Base-by-base conservation (phyloP, 2,329 filamentous ascomycete genomes). In the Verticillium longisporum region DNA sequence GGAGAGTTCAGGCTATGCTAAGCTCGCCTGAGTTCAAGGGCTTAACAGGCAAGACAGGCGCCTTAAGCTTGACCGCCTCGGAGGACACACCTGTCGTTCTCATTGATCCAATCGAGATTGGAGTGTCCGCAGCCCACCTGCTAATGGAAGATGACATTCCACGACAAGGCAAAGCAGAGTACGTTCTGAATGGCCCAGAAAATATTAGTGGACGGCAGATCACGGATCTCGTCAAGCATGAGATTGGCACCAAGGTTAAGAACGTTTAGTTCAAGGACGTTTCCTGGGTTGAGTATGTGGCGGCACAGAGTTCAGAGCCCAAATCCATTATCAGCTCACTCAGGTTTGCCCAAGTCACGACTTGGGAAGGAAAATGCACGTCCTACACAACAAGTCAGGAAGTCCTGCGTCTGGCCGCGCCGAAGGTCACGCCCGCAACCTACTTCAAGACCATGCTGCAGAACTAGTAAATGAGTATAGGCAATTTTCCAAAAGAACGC, bases 1-100 rank as follows among this genome's bases (percentile, higher is more conserved):
- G 75, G 75, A 77, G 76, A 0, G 73, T 79, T n/a, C 75, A 79
- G 63, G 21, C 66, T 5, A 60, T 78, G 50, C 68, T 78, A 3
- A 61, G 63, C 58, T 69, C 74, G 36, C 69, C 72, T 0, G 73
- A 75, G 58, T 78, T 77, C 57, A 53, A 60, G 9, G 21, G 34
- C 3, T 60, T 79, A 55, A 72, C 69, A 5, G 73, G 76, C 7
- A 62, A 72, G 61, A 71, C 72, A 61, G 65, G 62, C 0, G 59
- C 66, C 0, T 64, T 78, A 10, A 64, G 55, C 1, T n/a, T 76
- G 6, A 65, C 75, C 10, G 58, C 64, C 0, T 65, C 68, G 0
- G 61, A 69, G 21, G 66, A 75, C 63, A 69, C 69, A 0, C 70
- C 70, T 0, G 63, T 72, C 3, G 74, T 67, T 1, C 55, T 72